Evolutionary conservation across 2,329 filamentous ascomycete genomes (phyloP).

Genomic region (Penicillium sp.): DNA sequence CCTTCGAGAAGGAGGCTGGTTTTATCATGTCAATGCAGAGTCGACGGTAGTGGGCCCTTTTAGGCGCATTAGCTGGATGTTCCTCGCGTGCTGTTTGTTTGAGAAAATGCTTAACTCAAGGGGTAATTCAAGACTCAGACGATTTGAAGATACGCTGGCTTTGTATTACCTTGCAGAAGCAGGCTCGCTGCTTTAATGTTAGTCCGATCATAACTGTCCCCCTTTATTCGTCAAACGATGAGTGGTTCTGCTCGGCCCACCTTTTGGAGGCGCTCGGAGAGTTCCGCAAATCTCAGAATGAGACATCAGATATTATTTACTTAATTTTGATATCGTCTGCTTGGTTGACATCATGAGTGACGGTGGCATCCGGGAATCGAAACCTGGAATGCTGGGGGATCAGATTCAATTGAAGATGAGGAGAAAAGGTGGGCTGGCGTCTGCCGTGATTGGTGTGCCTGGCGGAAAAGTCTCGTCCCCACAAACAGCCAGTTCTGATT

Average conservation of each 20-base stretch:
- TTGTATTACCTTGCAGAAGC: background rate
- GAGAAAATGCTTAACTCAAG: conserved; percentile 8
- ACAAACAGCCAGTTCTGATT: background rate
- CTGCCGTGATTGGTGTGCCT: conserved; percentile 6
- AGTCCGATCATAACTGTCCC: background rate
- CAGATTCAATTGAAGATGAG: background rate
- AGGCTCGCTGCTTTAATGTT: background rate
- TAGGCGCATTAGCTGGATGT: conserved; percentile 1
- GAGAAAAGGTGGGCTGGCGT: background rate
- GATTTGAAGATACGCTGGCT: background rate
- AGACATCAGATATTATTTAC: background rate
- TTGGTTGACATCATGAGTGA: conserved; percentile 2
- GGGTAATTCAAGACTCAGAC: background rate
- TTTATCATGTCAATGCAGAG: background rate
- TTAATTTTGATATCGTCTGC: background rate
- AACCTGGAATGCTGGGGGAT: background rate
- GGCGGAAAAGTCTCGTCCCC: conserved; percentile 1
- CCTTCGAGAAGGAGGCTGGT: too few species aligned
- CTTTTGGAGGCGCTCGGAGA: background rate
- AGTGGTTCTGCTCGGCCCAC: background rate
- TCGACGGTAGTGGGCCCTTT: conserved; percentile 1
- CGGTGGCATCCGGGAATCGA: background rate
- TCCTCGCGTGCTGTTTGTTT: conserved; percentile 11
- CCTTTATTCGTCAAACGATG: background rate
- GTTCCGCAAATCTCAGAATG: background rate